Evolutionary conservation across 495 filamentous ascomycete species (phyloP).

Genomic region (Collariella sp.): DNA sequence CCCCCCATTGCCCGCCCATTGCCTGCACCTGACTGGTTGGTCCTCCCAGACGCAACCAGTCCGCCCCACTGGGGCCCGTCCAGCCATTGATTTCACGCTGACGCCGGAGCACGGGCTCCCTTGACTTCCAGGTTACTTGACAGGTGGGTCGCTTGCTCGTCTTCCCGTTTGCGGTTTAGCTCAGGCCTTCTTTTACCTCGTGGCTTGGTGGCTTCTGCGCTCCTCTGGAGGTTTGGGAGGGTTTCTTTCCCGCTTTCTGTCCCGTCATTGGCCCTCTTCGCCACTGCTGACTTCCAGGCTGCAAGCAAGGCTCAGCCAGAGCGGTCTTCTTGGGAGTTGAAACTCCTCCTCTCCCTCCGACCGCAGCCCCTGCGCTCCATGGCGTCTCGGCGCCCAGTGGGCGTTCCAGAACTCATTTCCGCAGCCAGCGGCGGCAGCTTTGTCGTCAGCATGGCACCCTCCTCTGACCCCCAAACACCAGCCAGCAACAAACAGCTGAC

Average conservation of each 20-base stretch:
- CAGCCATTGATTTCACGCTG: slow-evolving; percentile 11
- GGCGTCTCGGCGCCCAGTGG: neutral
- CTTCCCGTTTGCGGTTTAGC: no score
- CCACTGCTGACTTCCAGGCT: neutral
- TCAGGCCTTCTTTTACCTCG: neutral
- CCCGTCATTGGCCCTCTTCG: neutral
- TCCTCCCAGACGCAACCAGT: slow-evolving; percentile 1
- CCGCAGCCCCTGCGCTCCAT: neutral
- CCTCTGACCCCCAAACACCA: neutral
- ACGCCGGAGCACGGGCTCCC: neutral
- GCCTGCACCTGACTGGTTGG: neutral
- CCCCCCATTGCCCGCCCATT: no score
- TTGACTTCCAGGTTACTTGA: neutral
- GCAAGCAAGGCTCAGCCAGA: neutral
- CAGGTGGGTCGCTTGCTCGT: neutral
- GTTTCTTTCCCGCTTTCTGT: no score
- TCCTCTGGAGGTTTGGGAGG: no score
- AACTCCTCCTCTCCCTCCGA: neutral
- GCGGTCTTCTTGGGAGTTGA: neutral
- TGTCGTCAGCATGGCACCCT: slow-evolving; percentile 2
- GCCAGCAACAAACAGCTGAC: no score
- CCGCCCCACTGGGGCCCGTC: neutral
- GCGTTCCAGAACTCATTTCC: neutral
- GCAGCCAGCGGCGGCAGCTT: neutral
- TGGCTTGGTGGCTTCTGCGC: neutral